phyloP scores from a whole-genome alignment of 1,139 yeast genomes.

The Zygosaccharomyces pseudobailii region DNA sequence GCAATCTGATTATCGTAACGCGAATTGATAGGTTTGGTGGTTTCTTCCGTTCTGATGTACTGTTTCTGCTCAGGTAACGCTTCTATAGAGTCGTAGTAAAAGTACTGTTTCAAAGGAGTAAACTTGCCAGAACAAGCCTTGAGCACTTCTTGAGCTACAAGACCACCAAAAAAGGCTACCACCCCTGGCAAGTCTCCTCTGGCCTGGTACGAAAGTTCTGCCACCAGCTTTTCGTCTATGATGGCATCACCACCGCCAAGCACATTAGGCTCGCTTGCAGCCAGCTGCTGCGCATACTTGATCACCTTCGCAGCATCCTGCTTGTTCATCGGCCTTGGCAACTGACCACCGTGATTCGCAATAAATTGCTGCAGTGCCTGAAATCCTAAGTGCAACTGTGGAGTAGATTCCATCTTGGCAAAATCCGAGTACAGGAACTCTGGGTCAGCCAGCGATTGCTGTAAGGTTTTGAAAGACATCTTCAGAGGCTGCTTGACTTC shows the following conservation, averaged over 20 bases:
- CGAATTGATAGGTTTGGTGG: constrained; percentile 68
- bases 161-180: constrained; percentile 88
- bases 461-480: constrained; percentile 58
- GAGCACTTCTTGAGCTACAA: constrained; percentile 93
- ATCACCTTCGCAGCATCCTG: constrained; percentile 71
- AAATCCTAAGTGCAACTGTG: constrained; percentile 86
- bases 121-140: constrained; percentile 95
- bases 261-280: constrained; percentile 53
- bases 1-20: constrained; percentile 94
- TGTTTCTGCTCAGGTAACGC: constrained; percentile 63
- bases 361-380: constrained; percentile 80
- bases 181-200: constrained; percentile 89
- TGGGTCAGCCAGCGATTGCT: constrained; percentile 66
- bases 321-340: constrained; percentile 74
- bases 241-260: constrained; percentile 46
- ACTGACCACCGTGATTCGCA: constrained; percentile 51
- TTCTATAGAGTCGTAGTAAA: constrained; percentile 92
- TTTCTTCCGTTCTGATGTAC: constrained; percentile 61
- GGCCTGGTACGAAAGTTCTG: constrained; percentile 76
- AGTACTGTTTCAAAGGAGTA: constrained; percentile 82
- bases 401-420: constrained; percentile 90
- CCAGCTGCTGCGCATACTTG: constrained; percentile 55
- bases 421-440: constrained; percentile 79
- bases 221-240: constrained; percentile 60
- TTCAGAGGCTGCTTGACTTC: constrained; percentile 83